These are phyloP conservation scores for thale cress (Arabidopsis thaliana) DNA, from an alignment of 345 rosid genomes.

Conservation along the genomic window TAIR10.1 NC_003070.9:9285501-9286000, in stretches of 20 bases:
- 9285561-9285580: constrained; percentile 17
- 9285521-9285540: neutral
- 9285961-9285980: constrained; percentile 53
- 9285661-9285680: constrained; percentile 62
- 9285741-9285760: constrained; percentile 77
- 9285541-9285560: constrained; percentile 2
- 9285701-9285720: constrained; percentile 67
- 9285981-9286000: constrained; percentile 68
- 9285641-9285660: constrained; percentile 50
- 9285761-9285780: constrained; percentile 75
- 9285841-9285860: constrained; percentile 70
- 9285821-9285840: constrained; percentile 60
- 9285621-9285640: constrained; percentile 43
- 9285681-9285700: constrained; percentile 37
- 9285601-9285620: constrained; percentile 5
- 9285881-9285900: constrained; percentile 61
- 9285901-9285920: constrained; percentile 86
- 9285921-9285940: constrained; percentile 51
- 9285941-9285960: constrained; percentile 47
- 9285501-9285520: neutral
- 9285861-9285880: constrained; percentile 48
- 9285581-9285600: constrained; percentile 13
- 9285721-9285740: constrained; percentile 83
- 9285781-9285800: constrained; percentile 82
- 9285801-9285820: constrained; percentile 71